Base-by-base conservation (phyloP, 352 stramenopile species). In the Phytophthora fragariaefolia region DNA sequence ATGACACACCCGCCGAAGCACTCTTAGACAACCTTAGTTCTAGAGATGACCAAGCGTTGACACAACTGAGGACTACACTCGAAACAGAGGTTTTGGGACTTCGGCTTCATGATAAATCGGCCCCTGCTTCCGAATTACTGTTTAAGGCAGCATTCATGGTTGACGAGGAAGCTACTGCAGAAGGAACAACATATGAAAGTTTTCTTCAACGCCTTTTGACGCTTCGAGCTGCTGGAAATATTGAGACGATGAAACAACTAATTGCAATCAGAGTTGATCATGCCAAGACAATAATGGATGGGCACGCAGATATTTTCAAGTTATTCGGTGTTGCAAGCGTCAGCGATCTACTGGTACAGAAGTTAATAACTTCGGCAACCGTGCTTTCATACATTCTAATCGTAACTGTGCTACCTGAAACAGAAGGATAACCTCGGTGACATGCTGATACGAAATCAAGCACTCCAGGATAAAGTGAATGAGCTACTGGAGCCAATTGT, bases 121-220 rank as follows among this genome's bases (percentile, higher is more conserved):
- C 79, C 17, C 34, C 58, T 0, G 63, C 61, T 3, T 51, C 27
- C 12, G 69, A 81, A 2, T 65, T 91, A 26, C 32, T 91, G 2
- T 91, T 91, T 57, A 89, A 89, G 34, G 75, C 77, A 9, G 77
- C 68, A 13, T 89, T 89, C 26, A 24, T 89, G n/a, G 27, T 76
- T 12, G 77, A 68, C 28, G 46, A 58, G 3, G 22, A 36, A 17
- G 20, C 10, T 50, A 50, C 22, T 13, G 3, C 36, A 0, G 23
- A 62, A 10, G 22, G 38, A 23, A 51, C 50, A 7, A 49, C 8
- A 0, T 75, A 71, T 47, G 51, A 76, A 18, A 18, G 13, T 13
- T 85, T 85, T 47, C 48, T 85, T 4, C 42, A 62, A 5, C 66
- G 55, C 0, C 46, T 85, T 1, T n/a, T 81, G 6, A 32, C 46